Conservation (phyloP, 441 rosid genomes). For the Populus hybrid region DNA sequence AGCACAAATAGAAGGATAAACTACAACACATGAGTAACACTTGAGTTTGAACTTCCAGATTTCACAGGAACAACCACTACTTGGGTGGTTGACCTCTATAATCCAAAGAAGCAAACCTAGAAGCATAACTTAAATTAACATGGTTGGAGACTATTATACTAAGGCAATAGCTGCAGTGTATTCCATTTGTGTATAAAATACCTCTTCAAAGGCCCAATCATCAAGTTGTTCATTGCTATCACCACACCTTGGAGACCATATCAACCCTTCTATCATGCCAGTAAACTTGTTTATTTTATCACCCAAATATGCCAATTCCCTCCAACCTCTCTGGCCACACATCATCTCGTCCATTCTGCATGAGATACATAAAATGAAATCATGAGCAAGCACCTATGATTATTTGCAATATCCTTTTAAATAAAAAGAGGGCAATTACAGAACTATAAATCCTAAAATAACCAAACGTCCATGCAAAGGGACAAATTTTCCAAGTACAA, state of each 20-base stretch:
- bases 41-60: no score
- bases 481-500: not conserved
- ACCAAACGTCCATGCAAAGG: not conserved
- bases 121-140: not conserved
- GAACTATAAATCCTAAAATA: not conserved
- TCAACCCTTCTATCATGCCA: constrained; percentile 89
- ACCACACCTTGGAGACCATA: constrained; percentile 81
- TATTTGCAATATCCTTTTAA: not conserved
- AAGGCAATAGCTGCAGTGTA: not conserved
- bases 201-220: constrained; percentile 86
- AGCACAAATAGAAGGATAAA: no score
- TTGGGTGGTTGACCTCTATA: no score
- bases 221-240: constrained; percentile 45
- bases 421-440: not conserved
- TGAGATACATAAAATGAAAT: not conserved
- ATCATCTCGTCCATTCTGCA: constrained; percentile 97
- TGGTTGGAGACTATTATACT: not conserved
- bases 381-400: not conserved
- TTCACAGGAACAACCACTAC: no score
- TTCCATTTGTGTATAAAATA: constrained; percentile 18
- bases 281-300: constrained; percentile 82
- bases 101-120: no score
- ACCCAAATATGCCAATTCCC: constrained; percentile 82
- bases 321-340: constrained; percentile 98
- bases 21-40: no score